Percentiles rank a stretch among this genome's conserved stretches.
Evolutionary conservation across 495 filamentous ascomycete species (phyloP).

Genomic region (Terfezia claveryi): DNA sequence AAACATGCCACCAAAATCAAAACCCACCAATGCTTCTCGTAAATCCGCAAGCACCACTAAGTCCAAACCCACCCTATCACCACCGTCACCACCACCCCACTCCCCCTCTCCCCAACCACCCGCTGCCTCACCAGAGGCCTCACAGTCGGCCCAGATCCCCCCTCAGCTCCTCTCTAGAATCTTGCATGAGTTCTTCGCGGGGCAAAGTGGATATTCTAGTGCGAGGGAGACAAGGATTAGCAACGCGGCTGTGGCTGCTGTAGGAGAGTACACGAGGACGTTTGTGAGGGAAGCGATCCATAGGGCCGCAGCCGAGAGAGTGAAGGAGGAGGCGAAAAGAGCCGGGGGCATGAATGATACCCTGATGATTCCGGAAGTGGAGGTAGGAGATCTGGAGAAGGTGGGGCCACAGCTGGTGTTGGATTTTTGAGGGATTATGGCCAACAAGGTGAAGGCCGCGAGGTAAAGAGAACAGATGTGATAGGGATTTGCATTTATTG

Average conservation of each 20-base stretch:
- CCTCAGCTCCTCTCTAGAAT: slow-evolving; percentile 49
- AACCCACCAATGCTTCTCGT: too few relatives aligned
- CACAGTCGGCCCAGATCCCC: slow-evolving; percentile 37
- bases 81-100: not conserved
- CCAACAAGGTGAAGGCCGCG: too few relatives aligned
- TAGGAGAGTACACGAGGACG: slow-evolving; percentile 72
- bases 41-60: not conserved
- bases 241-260: slow-evolving; percentile 53
- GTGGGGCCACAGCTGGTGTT: slow-evolving; percentile 70
- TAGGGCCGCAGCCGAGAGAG: slow-evolving; percentile 37
- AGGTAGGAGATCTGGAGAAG: slow-evolving; percentile 77
- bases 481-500: too few relatives aligned
- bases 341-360: slow-evolving; percentile 3
- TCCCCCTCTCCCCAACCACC: slow-evolving; percentile 2
- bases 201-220: not conserved
- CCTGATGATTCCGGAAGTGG: slow-evolving; percentile 5
- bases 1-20: too few relatives aligned
- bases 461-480: too few relatives aligned
- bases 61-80: not conserved
- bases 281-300: slow-evolving; percentile 88
- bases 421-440: slow-evolving; percentile 37
- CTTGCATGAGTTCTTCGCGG: slow-evolving; percentile 50
- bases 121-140: slow-evolving; percentile 3
- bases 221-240: slow-evolving; percentile 43
- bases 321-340: slow-evolving; percentile 30